Conservation (phyloP, 1,284 basidiomycete genomes). For the Naganishia sp. region DNA sequence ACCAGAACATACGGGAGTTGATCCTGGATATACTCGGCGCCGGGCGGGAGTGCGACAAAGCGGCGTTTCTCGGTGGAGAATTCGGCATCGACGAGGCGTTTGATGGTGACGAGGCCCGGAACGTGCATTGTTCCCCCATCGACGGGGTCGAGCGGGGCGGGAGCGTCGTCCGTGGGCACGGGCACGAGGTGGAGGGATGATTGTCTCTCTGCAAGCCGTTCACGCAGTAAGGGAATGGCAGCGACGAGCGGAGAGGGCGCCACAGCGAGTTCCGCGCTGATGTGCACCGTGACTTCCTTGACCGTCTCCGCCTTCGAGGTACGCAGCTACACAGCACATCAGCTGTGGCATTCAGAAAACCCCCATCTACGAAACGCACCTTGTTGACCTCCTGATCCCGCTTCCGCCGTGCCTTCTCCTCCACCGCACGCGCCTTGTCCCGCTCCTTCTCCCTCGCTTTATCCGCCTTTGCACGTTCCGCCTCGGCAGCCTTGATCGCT, state of each 20-base stretch:
- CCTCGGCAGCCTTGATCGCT: constrained; percentile 14
- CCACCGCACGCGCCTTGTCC: constrained; percentile 47
- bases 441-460: constrained; percentile 43
- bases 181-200: constrained; percentile 38
- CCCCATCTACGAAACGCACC: constrained; percentile 34
- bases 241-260: constrained; percentile 46
- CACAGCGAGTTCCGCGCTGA: constrained; percentile 45
- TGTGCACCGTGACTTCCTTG: constrained; percentile 48
- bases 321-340: constrained; percentile 40
- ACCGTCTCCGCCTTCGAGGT: constrained; percentile 49
- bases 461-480: constrained; percentile 39
- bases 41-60: constrained; percentile 43
- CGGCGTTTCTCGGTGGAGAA: constrained; percentile 42
- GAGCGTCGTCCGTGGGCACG: constrained; percentile 8
- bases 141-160: constrained; percentile 31
- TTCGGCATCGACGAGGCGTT: constrained; percentile 43
- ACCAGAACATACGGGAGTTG: constrained; percentile 45
- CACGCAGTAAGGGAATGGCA: constrained; percentile 45
- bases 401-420: constrained; percentile 45
- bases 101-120: constrained; percentile 46
- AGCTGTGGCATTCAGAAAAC: no score
- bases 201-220: constrained; percentile 41
- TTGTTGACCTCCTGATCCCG: constrained; percentile 45
- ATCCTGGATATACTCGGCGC: constrained; percentile 52
- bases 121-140: constrained; percentile 24